These are phyloP conservation scores for Corylus avellana DNA, from an alignment of 306 rosid genomes.

Conservation along the genomic window DNA sequence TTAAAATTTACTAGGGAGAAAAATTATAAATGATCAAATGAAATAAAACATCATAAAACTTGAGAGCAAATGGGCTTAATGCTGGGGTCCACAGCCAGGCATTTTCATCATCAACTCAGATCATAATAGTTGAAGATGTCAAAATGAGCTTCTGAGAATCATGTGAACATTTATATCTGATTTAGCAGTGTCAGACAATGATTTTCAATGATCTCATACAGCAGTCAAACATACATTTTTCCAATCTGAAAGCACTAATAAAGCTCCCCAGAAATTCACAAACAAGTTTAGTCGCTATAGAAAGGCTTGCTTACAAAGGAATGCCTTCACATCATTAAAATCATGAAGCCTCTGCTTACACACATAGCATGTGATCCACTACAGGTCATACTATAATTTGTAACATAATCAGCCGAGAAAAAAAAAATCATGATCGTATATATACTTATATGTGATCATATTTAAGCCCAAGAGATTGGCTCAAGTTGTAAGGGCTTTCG, in stretches of 20 bases:
- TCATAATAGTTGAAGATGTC: neutral
- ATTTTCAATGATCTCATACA: neutral
- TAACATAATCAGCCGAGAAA: neutral
- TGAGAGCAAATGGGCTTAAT: neutral
- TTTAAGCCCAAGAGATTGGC: no score
- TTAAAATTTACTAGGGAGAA: neutral
- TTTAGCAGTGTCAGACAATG: neutral
- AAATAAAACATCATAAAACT: neutral
- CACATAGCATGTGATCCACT: neutral
- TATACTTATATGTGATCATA: neutral
- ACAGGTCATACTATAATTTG: neutral
- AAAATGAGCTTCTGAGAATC: neutral
- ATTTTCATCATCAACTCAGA: neutral
- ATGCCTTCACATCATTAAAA: neutral
- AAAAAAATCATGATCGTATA: neutral
- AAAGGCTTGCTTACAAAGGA: neutral
- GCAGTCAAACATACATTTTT: neutral
- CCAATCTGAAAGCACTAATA: neutral
- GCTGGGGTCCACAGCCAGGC: neutral
- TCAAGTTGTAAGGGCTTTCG: no score
- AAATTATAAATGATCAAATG: neutral
- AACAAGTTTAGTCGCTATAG: neutral
- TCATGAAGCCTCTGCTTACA: neutral
- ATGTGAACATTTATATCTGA: neutral
- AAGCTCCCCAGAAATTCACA: slow-evolving; percentile 4